A percentile compares a stretch with the other conserved stretches of the same genome.
These are phyloP conservation scores for Diplodia corticola DNA, from an alignment of 2,329 filamentous ascomycete genomes.

Conservation along the genomic window DNA sequence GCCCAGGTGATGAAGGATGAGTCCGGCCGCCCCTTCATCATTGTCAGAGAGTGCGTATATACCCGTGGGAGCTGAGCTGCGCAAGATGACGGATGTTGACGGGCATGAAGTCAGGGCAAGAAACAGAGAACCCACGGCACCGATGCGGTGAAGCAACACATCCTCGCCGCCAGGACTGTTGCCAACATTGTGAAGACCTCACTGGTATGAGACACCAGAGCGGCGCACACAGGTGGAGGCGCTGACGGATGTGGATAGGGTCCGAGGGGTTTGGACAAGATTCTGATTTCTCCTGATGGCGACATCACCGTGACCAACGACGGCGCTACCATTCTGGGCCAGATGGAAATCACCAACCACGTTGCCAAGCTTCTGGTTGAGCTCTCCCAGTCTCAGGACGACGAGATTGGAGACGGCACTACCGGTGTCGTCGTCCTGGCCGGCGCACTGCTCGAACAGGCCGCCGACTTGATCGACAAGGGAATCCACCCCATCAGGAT, in stretches of 20 bases:
- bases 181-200: constrained; percentile 98
- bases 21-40: constrained; percentile 93
- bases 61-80: not conserved
- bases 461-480: constrained; percentile 97
- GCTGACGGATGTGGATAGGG: constrained; percentile 52
- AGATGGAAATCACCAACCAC: constrained; percentile 99
- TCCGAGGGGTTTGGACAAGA: constrained; percentile 96
- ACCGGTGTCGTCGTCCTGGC: constrained; percentile 96
- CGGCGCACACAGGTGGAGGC: not conserved
- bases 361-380: constrained; percentile 96
- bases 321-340: constrained; percentile 92
- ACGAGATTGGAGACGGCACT: constrained; percentile 97
- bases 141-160: constrained; percentile 97
- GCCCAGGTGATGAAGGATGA: constrained; percentile 91
- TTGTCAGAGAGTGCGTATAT: constrained; percentile 85
- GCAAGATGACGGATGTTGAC: constrained; percentile 34
- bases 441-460: constrained; percentile 92
- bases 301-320: constrained; percentile 99
- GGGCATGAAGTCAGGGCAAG: constrained; percentile 73
- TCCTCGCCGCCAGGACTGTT: constrained; percentile 92
- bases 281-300: constrained; percentile 95
- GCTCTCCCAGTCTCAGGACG: constrained; percentile 96
- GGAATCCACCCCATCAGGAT: constrained; percentile 98
- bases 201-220: constrained; percentile 53
- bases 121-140: constrained; percentile 97